Base-by-base conservation (phyloP, 768 basidiomycete species). In the Leucosporidium creatinivorum region DNA sequence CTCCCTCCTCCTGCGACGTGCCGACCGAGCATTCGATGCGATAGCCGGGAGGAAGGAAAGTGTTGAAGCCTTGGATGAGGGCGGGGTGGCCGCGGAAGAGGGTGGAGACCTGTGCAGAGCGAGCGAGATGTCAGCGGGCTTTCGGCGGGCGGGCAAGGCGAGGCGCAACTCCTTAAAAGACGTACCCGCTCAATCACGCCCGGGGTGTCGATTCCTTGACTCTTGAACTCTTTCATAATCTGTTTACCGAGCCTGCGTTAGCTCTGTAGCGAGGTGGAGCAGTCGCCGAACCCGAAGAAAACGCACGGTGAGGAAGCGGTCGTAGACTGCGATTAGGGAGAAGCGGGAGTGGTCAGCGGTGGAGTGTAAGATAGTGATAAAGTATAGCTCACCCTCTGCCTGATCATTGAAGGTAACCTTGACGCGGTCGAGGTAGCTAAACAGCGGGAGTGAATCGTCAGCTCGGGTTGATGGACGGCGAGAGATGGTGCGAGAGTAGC, bases 221-320 rank as follows among this genome's bases (percentile, higher is more conserved):
- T 91, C 81, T 99, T 99, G 79, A 99, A 99, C 77, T 98, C 93
- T 82, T 97, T 97, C 96, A 96, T 96, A 76, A 96, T 93, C 91
- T 21, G 23, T 26, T 5, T 30, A 26, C 39, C 39, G 39, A 44
- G 15, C 39, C 3, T 13, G 6, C 8, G 6, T 44, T 44, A 44
- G 39, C 39, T 7, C 39, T 44, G 39, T 17, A 44, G 13, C 39
- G 39, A 44, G 39, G 15, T 44, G 8, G 39, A 44, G 39, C 10
- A 2, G 8, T 44, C 39, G 39, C 39, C 39, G 39, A 44, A 47
- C 21, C 44, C 30, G 30, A 44, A 44, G 39, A 44, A 44, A 44
- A 44, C 39, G 39, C 44, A 58, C 19, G 31, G 69, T 69, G 21
- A 73, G 33, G 71, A 73, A 73, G 60, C 63, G 68, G 28, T 73